Evolutionary conservation across 2,329 filamentous ascomycete genomes (phyloP).

Genomic region (Penicillium sp.): DNA sequence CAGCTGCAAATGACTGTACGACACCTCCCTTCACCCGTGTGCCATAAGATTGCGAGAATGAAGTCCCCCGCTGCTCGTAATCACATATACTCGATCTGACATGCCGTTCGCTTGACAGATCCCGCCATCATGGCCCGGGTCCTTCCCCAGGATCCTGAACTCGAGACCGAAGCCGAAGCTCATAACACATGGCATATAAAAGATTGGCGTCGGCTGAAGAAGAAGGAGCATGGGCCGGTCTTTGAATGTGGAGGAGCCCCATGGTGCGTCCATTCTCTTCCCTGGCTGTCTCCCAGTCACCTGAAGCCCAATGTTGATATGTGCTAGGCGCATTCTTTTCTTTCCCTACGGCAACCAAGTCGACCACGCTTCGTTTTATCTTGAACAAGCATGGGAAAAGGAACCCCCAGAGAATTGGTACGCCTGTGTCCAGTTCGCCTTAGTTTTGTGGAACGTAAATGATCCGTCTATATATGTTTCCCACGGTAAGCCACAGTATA

Average conservation of each 20-base stretch:
- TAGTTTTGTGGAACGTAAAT: conserved; percentile 91
- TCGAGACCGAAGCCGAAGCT: conserved; percentile 72
- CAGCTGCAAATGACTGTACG: conserved; percentile 58
- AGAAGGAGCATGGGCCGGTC: conserved; percentile 80
- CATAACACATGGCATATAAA: conserved; percentile 83
- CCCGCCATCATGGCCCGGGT: conserved; percentile 81
- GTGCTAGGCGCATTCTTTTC: conserved; percentile 77
- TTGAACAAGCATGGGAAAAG: conserved; percentile 83
- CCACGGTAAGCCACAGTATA: conserved; percentile 57
- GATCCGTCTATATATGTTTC: conserved; percentile 76
- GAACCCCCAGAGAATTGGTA: conserved; percentile 89
- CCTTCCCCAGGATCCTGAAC: conserved; percentile 71
- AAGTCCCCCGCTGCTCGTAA: conserved; percentile 12
- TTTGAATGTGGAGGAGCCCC: conserved; percentile 85
- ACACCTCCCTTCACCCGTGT: conserved; percentile 14
- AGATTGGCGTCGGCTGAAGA: conserved; percentile 70
- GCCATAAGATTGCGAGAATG: neutral
- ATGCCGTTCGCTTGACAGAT: conserved; percentile 45
- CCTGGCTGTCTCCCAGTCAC: neutral
- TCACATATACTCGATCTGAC: conserved; percentile 5
- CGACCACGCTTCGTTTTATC: conserved; percentile 89
- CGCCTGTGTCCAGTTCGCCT: conserved; percentile 89
- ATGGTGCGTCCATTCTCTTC: conserved; percentile 58
- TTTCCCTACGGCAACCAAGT: conserved; percentile 95
- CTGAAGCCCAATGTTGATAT: conserved; percentile 13